phyloP scores from a whole-genome alignment of 2,329 filamentous ascomycete genomes.

The Zasmidium angulare region DNA sequence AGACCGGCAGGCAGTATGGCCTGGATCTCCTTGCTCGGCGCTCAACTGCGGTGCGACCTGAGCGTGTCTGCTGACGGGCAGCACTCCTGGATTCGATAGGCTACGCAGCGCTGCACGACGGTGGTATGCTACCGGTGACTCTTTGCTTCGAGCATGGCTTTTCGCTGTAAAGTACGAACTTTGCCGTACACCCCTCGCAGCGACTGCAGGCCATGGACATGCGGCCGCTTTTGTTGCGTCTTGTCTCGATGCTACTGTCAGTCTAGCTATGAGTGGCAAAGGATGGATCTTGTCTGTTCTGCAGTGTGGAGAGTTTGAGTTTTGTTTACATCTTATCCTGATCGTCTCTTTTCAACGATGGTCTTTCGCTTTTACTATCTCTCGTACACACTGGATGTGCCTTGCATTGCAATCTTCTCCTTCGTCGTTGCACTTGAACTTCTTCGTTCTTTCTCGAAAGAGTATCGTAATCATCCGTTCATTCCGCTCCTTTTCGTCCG shows the following conservation, averaged over 20 bases:
- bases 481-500: background rate
- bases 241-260: background rate
- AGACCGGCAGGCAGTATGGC: background rate
- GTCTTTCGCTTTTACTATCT: background rate
- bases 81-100: background rate
- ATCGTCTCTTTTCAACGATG: background rate
- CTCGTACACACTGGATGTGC: background rate
- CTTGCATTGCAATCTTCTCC: conserved; percentile 1
- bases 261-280: background rate
- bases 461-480: background rate
- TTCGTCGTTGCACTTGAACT: background rate
- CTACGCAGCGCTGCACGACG: background rate
- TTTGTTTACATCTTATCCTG: background rate
- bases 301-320: background rate
- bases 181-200: no score
- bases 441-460: background rate
- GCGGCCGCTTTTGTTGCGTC: background rate
- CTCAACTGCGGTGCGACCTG: background rate
- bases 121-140: background rate
- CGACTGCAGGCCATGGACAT: background rate
- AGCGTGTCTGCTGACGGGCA: conserved; percentile 1
- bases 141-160: no score
- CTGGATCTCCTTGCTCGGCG: background rate
- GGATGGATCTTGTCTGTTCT: background rate
- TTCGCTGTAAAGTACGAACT: background rate